A percentile compares a stretch with the other conserved stretches of the same genome.
These are phyloP conservation scores for Pichia paraexigua DNA, from an alignment of 805 yeast species.

Conservation along the genomic window DNA sequence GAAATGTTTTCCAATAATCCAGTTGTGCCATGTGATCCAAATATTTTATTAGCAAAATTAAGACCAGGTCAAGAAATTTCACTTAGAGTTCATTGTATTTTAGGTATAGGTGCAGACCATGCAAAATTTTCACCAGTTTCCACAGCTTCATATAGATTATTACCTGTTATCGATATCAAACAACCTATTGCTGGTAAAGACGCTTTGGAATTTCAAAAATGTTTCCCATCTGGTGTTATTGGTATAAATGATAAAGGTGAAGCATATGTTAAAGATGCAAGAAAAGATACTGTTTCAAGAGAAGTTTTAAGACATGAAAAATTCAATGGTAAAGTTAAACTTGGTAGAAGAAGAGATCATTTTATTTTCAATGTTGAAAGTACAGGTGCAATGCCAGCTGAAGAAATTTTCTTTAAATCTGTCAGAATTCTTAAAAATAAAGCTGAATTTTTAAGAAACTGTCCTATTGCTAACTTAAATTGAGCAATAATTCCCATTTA, in stretches of 20 bases:
- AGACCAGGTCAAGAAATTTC: constrained; percentile 97
- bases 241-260: constrained; percentile 57
- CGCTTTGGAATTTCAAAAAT: constrained; percentile 73
- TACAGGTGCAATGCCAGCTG: constrained; percentile 95
- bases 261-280: constrained; percentile 80
- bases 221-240: constrained; percentile 92
- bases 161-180: constrained; percentile 77
- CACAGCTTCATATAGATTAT: constrained; percentile 88
- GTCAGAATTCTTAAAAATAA: constrained; percentile 80
- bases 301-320: constrained; percentile 93
- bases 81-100: constrained; percentile 78
- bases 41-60: constrained; percentile 82
- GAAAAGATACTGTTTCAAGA: constrained; percentile 94
- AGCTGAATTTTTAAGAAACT: constrained; percentile 68
- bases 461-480: constrained; percentile 53
- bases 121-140: constrained; percentile 97
- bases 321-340: constrained; percentile 78
- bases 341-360: constrained; percentile 88
- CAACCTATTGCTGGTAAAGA: constrained; percentile 68
- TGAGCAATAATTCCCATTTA: constrained; percentile 5
- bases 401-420: constrained; percentile 88
- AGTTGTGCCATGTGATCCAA: constrained; percentile 76
- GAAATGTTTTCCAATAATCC: constrained; percentile 61
- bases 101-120: constrained; percentile 87
- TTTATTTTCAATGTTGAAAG: constrained; percentile 92